phyloP scores from a whole-genome alignment of 768 basidiomycete species.

The Chlorophyllum brunneum region DNA sequence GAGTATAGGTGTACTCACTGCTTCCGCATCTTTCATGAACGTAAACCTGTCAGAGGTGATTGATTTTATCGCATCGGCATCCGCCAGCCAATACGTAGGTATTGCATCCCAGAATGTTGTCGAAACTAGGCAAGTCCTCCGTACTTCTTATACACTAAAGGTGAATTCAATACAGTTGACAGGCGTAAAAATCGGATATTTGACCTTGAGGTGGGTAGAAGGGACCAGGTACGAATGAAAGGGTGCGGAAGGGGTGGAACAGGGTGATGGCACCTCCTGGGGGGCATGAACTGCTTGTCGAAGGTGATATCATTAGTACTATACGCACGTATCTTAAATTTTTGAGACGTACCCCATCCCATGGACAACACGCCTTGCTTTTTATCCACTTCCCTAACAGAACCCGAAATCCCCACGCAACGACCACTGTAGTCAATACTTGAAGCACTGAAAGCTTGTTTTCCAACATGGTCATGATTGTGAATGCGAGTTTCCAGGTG shows the following conservation, averaged over 20 bases:
- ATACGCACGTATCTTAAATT: too few relatives aligned
- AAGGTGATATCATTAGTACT: too few relatives aligned
- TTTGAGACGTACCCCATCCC: not conserved
- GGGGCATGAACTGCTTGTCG: slow-evolving; percentile 9
- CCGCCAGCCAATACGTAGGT: slow-evolving; percentile 38
- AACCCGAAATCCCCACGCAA: not conserved
- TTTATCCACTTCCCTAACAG: slow-evolving; percentile 2
- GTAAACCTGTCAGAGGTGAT: slow-evolving; percentile 27
- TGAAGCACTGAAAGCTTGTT: too few relatives aligned
- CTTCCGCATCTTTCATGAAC: slow-evolving; percentile 37
- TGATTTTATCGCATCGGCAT: slow-evolving; percentile 37
- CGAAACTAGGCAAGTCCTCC: slow-evolving; percentile 38
- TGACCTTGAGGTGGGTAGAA: slow-evolving; percentile 32
- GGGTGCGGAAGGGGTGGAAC: slow-evolving; percentile 27
- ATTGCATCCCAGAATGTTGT: slow-evolving; percentile 26
- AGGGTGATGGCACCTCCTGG: slow-evolving; percentile 14
- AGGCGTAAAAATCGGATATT: slow-evolving; percentile 19
- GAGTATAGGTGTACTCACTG: slow-evolving; percentile 24
- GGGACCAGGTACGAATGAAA: slow-evolving; percentile 22
- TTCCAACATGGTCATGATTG: too few relatives aligned
- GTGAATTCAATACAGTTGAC: not conserved
- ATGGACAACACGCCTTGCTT: not conserved
- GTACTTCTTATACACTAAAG: slow-evolving; percentile 34
- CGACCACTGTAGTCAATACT: not conserved
- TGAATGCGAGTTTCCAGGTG: too few relatives aligned